Base-by-base conservation (phyloP, 805 yeast species). In the Metschnikowia henanensis region DNA sequence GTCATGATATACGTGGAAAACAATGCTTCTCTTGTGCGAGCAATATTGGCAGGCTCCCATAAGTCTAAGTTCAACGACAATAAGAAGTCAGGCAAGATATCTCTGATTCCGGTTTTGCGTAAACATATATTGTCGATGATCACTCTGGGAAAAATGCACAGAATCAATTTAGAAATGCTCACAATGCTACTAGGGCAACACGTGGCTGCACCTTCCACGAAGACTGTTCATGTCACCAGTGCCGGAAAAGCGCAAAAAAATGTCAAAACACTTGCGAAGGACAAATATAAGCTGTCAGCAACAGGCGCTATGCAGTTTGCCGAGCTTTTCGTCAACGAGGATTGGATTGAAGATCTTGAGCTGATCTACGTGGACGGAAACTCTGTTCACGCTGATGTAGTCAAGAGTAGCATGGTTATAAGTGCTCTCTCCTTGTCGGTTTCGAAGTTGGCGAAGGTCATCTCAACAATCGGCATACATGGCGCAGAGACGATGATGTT, bases 331-430 rank as follows among this genome's bases (percentile, higher is more conserved):
- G 78, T 83, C 2, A 68, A 68, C 17, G 54, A 64, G 1, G 63
- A 69, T 9, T 85, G 90, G 90, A 60, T 83, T 15, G 83, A 79
- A 50, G 58, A 62, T 12, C 55, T 86, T 33, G 92, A 85, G 52
- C 68, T 65, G 30, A 58, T 80, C 41, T 84, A 80, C 62, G 73
- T 74, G 8, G 75, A 73, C 41, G 89, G 87, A 5, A 66, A 65
- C 19, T 79, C 85, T 31, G 56, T 77, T 8, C 75, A 77, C 53
- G 69, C 81, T 0, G 60, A 66, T 5, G 47, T 56, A 0, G 68
- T 79, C 18, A 74, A 72, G 51, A 70, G 80, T 22, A 56, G 82
- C 1, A 77, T 75, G 68, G 56, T 81, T 2, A 53, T 84, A 2
- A 75, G 85, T 0, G 45, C 84, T 26, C 49, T 80, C 13, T 70